These are phyloP conservation scores for Bryum argenteum DNA, from an alignment of 225 moss, liverwort and hornwort genomes.

Conservation along the genomic window DNA sequence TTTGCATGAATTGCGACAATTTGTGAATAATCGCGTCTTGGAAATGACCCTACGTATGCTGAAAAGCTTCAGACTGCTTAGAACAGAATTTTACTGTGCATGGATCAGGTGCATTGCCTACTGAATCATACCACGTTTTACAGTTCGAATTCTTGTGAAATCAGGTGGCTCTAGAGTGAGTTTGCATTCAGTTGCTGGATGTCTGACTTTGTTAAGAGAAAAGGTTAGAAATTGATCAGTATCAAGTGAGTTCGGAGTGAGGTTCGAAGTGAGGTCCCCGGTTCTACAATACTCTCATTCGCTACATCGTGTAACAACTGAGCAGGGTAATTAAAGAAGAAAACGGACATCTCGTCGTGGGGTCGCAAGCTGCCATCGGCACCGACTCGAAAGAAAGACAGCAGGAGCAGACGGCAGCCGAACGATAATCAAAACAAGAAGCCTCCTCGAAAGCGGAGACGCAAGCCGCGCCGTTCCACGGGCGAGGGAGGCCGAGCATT, in stretches of 20 bases:
- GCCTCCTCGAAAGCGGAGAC: slow-evolving; percentile 15
- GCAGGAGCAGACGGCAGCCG: neutral
- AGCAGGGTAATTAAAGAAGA: neutral
- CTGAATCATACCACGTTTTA: too few relatives aligned
- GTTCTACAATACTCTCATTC: too few relatives aligned
- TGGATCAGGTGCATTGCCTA: too few relatives aligned
- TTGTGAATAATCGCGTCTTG: neutral
- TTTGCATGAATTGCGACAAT: neutral
- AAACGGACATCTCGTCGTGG: slow-evolving; percentile 36
- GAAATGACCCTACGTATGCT: neutral
- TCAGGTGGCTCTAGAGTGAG: too few relatives aligned
- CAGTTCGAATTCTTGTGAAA: too few relatives aligned
- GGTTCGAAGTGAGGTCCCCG: too few relatives aligned
- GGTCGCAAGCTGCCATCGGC: slow-evolving; percentile 13
- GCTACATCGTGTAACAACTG: slow-evolving; percentile 1
- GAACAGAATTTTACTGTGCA: too few relatives aligned
- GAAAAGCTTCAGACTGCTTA: neutral
- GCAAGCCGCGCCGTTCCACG: slow-evolving; percentile 23
- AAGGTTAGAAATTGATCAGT: too few relatives aligned
- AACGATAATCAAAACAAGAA: slow-evolving; percentile 25
- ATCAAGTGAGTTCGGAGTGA: neutral
- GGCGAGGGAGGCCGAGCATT: slow-evolving; percentile 36
- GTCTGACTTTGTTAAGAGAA: too few relatives aligned
- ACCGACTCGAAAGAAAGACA: neutral
- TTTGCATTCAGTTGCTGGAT: too few relatives aligned